Evolutionary conservation across 768 basidiomycete species (phyloP).

Genomic region (Auriscalpium vulgare): DNA sequence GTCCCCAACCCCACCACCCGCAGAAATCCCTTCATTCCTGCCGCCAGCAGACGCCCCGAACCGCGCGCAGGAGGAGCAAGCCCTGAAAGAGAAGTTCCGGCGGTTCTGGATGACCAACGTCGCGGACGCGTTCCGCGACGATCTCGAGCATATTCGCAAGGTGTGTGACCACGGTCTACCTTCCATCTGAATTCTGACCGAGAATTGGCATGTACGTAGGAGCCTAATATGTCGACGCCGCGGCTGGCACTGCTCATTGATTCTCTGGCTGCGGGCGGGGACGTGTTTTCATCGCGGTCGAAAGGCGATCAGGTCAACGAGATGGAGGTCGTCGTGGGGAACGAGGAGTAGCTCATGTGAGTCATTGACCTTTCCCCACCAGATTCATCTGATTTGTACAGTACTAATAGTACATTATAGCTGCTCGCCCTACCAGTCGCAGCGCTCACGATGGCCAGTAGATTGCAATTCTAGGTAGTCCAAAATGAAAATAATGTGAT

Average conservation of each 20-base stretch:
- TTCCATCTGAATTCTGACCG: slow-evolving; percentile 13
- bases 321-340: slow-evolving; percentile 53
- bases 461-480: too few species aligned
- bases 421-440: too few species aligned
- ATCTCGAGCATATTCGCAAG: slow-evolving; percentile 79
- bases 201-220: slow-evolving; percentile 23
- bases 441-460: too few species aligned
- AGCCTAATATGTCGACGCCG: slow-evolving; percentile 62
- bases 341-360: too few species aligned
- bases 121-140: slow-evolving; percentile 75
- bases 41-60: slow-evolving; percentile 25
- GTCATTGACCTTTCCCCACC: too few species aligned
- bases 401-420: too few species aligned
- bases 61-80: slow-evolving; percentile 36
- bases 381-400: too few species aligned
- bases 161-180: slow-evolving; percentile 30
- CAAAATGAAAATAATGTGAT: too few species aligned
- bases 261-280: slow-evolving; percentile 71
- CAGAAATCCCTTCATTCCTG: slow-evolving; percentile 50
- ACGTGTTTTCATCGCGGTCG: slow-evolving; percentile 51
- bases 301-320: slow-evolving; percentile 40
- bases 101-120: slow-evolving; percentile 86
- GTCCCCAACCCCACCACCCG: slow-evolving; percentile 20
- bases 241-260: slow-evolving; percentile 72
- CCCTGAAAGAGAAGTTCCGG: slow-evolving; percentile 59